Evolutionary conservation across 805 yeast genomes (phyloP).

Genomic region (Candida schatavii): DNA sequence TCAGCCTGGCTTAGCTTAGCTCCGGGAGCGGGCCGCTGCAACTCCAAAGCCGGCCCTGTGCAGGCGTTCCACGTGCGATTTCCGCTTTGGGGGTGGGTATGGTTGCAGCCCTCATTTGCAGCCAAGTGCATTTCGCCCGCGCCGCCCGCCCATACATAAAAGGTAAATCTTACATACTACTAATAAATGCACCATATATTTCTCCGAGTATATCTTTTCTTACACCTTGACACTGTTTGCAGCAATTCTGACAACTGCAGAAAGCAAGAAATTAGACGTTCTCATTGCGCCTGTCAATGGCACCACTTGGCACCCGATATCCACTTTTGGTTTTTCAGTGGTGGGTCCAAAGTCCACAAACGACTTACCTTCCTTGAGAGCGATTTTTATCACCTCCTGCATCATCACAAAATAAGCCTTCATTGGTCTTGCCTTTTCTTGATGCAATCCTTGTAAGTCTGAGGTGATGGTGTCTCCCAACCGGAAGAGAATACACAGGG

Average conservation of each 20-base stretch:
- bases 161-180: too few relatives aligned
- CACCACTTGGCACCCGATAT: conserved; percentile 37
- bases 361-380: conserved; percentile 30
- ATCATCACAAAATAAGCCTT: conserved; percentile 48
- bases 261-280: conserved; percentile 20
- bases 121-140: too few relatives aligned
- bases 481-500: conserved; percentile 40
- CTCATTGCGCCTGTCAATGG: conserved; percentile 37
- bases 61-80: too few relatives aligned
- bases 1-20: too few relatives aligned
- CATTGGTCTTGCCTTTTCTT: conserved; percentile 34
- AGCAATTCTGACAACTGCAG: conserved; percentile 13
- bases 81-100: too few relatives aligned
- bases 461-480: conserved; percentile 44
- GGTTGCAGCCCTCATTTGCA: too few relatives aligned
- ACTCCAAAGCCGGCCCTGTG: too few relatives aligned
- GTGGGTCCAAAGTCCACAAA: conserved; percentile 48
- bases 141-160: too few relatives aligned
- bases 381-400: conserved; percentile 43
- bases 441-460: conserved; percentile 43
- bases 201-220: too few relatives aligned
- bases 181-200: too few relatives aligned
- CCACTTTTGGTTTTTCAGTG: conserved; percentile 41
- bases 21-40: too few relatives aligned
- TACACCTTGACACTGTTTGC: conserved; percentile 16